Evolutionary conservation across 352 stramenopile genomes (phyloP), one percentile per base, ranked within the genome.

Genomic region (Blastocystis sp.): DNA sequence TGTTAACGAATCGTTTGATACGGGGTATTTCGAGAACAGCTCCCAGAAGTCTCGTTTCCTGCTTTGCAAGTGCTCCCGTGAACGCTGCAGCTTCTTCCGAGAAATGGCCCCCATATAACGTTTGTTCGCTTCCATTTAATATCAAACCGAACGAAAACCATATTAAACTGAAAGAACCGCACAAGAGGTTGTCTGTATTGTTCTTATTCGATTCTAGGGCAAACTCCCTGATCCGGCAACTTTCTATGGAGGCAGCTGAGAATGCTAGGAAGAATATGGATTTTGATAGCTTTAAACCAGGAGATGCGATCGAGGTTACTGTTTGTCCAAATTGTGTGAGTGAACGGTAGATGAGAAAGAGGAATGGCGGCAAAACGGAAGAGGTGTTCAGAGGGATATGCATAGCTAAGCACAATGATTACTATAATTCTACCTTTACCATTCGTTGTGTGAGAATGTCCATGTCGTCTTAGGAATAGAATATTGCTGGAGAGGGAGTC

Each of bases 41-140:
- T 54, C 73, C 73, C 20, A 9, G 26, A 45, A 41, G 34, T 47
- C 47, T 84, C 15, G 37, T 43, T 15, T 50, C 53, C 0, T 68
- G 34, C 20, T 84, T 84, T 68, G 59, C 73, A 29, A 80, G 70
- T 29, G 54, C 59, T 37, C 20, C 45, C 9, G 29, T 34, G 34
- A 37, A 26, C 0, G 2, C 34, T 9, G 34, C 11, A 66, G 29
- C 9, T 43, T 43, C 15, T 47, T 43, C 54, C 4, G 73, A 84
- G 73, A 84, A 84, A 45, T 84, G 73, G 73, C 73, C 73, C 68
- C 73, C 73, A 84, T 84, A 84, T 45, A 84, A 84, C 55, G 73
- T 84, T 45, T 84, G 73, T 55, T 84, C 73, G 43, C 73, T 84
- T 26, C 73, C 73, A 5, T 84, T 84, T 55, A 84, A 84, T 53